phyloP scores from a whole-genome alignment of 148 eudicot species.

The Rheum nobile region DNA sequence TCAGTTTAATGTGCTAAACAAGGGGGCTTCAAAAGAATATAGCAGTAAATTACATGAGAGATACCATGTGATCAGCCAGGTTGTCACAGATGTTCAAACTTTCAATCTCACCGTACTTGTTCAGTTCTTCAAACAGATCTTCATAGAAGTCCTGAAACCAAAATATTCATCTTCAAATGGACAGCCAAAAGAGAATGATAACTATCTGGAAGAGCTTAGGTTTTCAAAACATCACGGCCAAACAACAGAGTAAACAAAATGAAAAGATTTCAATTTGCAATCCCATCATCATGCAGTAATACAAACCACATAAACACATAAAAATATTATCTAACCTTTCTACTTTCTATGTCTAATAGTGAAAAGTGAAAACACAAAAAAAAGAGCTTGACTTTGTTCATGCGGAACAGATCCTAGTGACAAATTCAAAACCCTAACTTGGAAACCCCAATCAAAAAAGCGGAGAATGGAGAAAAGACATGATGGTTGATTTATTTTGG shows the following conservation, averaged over 20 bases:
- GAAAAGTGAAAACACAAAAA: no score
- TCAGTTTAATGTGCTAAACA: neutral
- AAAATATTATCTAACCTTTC: neutral
- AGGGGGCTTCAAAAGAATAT: neutral
- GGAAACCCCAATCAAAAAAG: neutral
- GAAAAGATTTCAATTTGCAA: neutral
- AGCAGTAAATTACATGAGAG: neutral
- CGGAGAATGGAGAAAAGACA: neutral
- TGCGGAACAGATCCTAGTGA: neutral
- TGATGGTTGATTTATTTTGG: neutral
- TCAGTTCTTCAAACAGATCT: slow-evolving; percentile 54
- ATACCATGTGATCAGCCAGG: slow-evolving; percentile 64
- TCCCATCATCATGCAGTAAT: neutral
- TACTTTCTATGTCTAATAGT: no score
- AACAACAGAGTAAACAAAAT: neutral
- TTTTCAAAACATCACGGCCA: neutral
- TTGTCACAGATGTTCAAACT: slow-evolving; percentile 66
- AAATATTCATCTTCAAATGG: neutral
- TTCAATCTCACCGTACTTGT: slow-evolving; percentile 65
- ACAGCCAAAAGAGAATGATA: neutral
- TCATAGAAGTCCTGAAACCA: slow-evolving; percentile 43
- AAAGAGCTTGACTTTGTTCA: neutral
- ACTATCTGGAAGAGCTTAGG: neutral
- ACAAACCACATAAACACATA: neutral
- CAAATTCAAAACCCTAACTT: neutral